These are phyloP conservation scores for Diospyros kaki DNA, from an alignment of 148 eudicot species.

Conservation along the genomic window DNA sequence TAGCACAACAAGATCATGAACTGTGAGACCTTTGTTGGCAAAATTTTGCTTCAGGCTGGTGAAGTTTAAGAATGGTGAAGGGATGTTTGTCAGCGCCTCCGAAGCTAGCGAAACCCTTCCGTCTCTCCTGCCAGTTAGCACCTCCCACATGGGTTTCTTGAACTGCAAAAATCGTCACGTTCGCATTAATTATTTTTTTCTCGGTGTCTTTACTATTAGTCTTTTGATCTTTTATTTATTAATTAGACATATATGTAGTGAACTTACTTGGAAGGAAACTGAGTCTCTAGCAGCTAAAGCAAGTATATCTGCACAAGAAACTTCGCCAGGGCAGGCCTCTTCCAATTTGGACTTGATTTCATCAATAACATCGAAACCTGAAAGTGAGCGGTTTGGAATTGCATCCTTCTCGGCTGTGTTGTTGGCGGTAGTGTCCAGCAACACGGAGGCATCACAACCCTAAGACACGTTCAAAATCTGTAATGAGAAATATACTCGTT, in stretches of 20 bases:
- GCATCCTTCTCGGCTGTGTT: constrained; percentile 25
- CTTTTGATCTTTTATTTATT: neutral
- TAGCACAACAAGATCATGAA: constrained; percentile 30
- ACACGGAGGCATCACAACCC: constrained; percentile 36
- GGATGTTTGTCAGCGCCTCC: constrained; percentile 8
- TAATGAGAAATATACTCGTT: neutral
- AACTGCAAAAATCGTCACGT: neutral
- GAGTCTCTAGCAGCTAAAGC: constrained; percentile 31
- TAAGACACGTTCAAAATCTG: neutral
- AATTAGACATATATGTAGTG: neutral
- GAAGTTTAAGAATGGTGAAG: constrained; percentile 16
- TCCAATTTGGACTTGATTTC: constrained; percentile 27
- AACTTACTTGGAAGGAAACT: constrained; percentile 15
- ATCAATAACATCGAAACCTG: constrained; percentile 27
- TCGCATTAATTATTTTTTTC: neutral
- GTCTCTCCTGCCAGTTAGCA: constrained; percentile 24
- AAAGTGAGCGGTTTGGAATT: constrained; percentile 18
- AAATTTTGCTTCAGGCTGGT: neutral
- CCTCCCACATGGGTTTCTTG: constrained; percentile 13
- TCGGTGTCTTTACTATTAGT: neutral
- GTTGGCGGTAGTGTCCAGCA: constrained; percentile 14
- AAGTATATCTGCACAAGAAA: constrained; percentile 35
- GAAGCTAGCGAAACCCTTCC: constrained; percentile 19
- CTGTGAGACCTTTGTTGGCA: constrained; percentile 13
- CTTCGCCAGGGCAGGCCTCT: constrained; percentile 18